Conservation (phyloP, 139 green algal genomes). For the Chlamydomonas sphaeroides region DNA sequence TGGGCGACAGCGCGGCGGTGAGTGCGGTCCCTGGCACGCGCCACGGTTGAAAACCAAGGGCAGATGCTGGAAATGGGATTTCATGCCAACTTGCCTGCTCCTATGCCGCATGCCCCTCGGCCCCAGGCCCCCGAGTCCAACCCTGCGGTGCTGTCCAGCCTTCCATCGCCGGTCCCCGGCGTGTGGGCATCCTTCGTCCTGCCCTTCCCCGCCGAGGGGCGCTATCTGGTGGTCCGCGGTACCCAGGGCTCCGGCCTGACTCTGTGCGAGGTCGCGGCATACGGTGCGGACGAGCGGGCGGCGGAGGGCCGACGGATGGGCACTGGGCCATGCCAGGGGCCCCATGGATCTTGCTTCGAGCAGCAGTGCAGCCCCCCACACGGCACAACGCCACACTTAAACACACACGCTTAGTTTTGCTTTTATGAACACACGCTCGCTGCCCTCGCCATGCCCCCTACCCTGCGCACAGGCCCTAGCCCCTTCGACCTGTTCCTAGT, state of each 20-base stretch:
- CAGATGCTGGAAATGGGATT: too few relatives aligned
- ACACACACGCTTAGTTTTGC: too few relatives aligned
- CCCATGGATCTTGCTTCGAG: too few relatives aligned
- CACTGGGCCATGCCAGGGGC: too few relatives aligned
- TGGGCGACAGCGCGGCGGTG: constrained; percentile 12
- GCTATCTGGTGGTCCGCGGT: constrained; percentile 14
- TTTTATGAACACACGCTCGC: not conserved
- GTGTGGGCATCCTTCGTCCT: constrained; percentile 17
- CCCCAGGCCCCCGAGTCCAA: constrained; percentile 3
- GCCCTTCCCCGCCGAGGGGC: not conserved
- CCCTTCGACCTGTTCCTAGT: not conserved
- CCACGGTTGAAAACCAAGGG: too few relatives aligned
- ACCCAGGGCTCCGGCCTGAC: not conserved
- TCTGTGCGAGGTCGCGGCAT: constrained; percentile 3
- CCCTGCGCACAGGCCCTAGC: not conserved
- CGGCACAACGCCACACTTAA: too few relatives aligned
- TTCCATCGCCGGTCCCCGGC: not conserved
- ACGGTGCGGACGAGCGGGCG: not conserved
- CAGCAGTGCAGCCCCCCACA: too few relatives aligned
- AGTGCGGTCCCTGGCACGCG: too few relatives aligned
- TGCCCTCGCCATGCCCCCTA: not conserved
- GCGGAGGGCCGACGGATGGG: too few relatives aligned
- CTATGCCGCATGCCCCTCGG: too few relatives aligned
- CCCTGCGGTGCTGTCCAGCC: constrained; percentile 5
- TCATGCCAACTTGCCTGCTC: too few relatives aligned